Evolutionary conservation across 257 asterid species (phyloP).

Genomic region (Nicotiana otophora): DNA sequence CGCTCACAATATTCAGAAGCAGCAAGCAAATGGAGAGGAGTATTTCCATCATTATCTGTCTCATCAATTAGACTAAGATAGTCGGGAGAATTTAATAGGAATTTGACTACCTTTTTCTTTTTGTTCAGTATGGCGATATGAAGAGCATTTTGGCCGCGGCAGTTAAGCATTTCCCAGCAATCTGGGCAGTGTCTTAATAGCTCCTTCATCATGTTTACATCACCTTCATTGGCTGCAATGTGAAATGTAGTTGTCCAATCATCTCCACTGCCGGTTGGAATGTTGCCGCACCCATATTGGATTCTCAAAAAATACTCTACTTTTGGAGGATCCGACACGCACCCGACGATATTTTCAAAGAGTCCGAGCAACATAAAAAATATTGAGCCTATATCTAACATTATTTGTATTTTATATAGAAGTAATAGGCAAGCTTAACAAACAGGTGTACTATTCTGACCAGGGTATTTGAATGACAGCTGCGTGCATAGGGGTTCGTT

Average conservation of each 20-base stretch:
- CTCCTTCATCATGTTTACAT: neutral
- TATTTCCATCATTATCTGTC: neutral
- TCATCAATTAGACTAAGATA: neutral
- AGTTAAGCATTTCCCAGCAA: slow-evolving; percentile 10
- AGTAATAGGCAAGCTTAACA: neutral
- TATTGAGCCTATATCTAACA: too few species aligned
- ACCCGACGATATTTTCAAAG: too few species aligned
- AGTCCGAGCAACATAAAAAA: too few species aligned
- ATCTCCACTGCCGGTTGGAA: neutral
- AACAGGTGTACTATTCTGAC: neutral
- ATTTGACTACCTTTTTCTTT: neutral
- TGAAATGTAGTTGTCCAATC: slow-evolving; percentile 8
- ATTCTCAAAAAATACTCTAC: too few species aligned
- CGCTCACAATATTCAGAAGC: neutral
- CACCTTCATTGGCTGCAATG: neutral
- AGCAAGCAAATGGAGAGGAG: slow-evolving; percentile 13
- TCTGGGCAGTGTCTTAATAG: slow-evolving; percentile 5
- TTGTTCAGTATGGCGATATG: slow-evolving; percentile 3
- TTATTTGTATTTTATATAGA: too few species aligned
- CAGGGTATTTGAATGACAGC: neutral
- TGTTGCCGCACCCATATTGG: accelerated
- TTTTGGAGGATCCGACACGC: too few species aligned
- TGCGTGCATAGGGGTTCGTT: slow-evolving; percentile 7
- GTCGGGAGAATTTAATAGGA: neutral
- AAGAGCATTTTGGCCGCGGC: neutral